Evolutionary conservation across 352 stramenopile genomes (phyloP), one percentile per base, ranked within the genome.

Genomic region (Phytophthora gonapodyides): DNA sequence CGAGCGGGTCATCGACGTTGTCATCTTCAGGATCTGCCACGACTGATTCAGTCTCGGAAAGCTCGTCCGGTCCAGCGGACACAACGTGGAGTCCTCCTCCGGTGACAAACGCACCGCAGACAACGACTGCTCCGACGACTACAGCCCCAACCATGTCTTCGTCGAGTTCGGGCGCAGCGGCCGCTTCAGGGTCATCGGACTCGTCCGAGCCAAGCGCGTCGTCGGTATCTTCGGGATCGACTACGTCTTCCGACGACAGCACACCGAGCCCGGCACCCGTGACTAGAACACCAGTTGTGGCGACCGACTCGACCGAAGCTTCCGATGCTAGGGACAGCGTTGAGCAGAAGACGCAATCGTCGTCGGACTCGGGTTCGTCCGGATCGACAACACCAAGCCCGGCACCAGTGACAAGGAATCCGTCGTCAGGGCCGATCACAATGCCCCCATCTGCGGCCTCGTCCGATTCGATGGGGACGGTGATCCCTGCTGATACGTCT

Each of bases 181-280:
- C 46, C 45, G 61, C 56, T 15, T 63, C 57, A 21, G 49, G 38
- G 36, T 69, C 57, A 31, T 51, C 57, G 40, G 56, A 56, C 13
- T 59, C 67, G 11, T 43, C 42, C 11, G 21, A 56, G 8, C 24
- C 49, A 48, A 17, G 30, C 6, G n/a, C 41, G 5, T 37, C 51
- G 13, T 34, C 57, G n/a, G 43, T 17, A 17, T 33, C 40, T 47
- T 53, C 54, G 34, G 34, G 27, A 19, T 54, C 57, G 27, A 8
- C 43, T 34, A 30, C 16, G 11, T 62, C 40, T 62, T 51, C 36
- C n/a, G 53, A 69, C 50, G 49, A 70, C 4, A 69, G 15, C 43
- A 67, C 54, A 19, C 49, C 54, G 27, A 78, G 70, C 56, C 70
- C 67, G 41, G 62, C 66, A 33, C 70, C 70, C 2, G 70, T 78